Conservation (phyloP, 2,329 filamentous ascomycete species). For the Colletotrichum salicis region DNA sequence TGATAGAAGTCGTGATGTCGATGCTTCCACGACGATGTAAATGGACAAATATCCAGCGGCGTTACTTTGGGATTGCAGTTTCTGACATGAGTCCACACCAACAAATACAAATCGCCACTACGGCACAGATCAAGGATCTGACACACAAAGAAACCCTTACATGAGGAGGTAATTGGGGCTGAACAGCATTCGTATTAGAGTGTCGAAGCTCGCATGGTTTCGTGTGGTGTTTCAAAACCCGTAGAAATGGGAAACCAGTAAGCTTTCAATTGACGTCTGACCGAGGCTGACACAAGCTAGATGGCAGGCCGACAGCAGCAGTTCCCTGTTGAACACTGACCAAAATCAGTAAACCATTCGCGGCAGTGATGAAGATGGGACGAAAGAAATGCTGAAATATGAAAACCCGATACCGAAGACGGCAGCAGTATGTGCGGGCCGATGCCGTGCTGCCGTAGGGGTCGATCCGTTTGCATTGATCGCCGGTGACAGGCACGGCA, state of each 20-base stretch:
- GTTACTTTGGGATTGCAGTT: background rate
- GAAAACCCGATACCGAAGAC: background rate
- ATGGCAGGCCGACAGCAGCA: background rate
- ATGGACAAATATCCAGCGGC: too few relatives aligned
- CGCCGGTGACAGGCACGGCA: background rate
- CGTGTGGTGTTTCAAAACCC: constrained; percentile 18
- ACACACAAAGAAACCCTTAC: background rate
- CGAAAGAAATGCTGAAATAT: background rate
- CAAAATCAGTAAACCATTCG: background rate
- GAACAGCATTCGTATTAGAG: constrained; percentile 7
- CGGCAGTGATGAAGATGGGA: background rate
- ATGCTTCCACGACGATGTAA: too few relatives aligned
- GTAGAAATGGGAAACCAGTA: background rate
- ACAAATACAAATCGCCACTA: constrained; percentile 1
- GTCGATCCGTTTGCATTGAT: background rate
- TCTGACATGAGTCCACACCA: background rate
- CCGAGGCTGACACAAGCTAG: constrained; percentile 12
- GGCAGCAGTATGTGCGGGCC: background rate
- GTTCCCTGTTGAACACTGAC: background rate
- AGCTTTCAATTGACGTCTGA: background rate
- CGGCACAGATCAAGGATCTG: background rate
- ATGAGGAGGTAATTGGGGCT: background rate
- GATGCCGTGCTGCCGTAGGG: background rate
- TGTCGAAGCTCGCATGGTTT: constrained; percentile 25
- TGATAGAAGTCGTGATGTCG: too few relatives aligned